phyloP scores from a whole-genome alignment of 2,329 filamentous ascomycete genomes.

The Scedosporium apiospermum region DNA sequence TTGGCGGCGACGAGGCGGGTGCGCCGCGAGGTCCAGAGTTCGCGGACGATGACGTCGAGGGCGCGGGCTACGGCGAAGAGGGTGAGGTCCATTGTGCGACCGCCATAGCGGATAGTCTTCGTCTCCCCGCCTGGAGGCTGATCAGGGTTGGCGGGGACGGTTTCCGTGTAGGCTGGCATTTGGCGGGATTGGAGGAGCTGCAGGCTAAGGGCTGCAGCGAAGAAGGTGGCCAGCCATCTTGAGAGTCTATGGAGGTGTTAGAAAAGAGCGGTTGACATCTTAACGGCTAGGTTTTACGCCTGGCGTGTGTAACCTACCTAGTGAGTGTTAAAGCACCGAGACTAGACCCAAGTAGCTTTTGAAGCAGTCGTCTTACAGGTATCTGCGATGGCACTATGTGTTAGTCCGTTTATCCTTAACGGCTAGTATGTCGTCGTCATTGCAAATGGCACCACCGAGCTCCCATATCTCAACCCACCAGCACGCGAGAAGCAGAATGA shows the following conservation, averaged over 20 bases:
- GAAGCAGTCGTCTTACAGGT: constrained; percentile 5
- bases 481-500: background rate
- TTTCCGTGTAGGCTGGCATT: constrained; percentile 32
- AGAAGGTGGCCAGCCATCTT: constrained; percentile 45
- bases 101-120: constrained; percentile 33
- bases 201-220: constrained; percentile 48
- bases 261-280: background rate
- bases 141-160: constrained; percentile 20
- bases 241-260: constrained; percentile 31
- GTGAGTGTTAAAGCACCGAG: constrained; percentile 4
- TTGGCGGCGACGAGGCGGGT: constrained; percentile 22
- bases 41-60: constrained; percentile 58
- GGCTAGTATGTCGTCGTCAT: background rate
- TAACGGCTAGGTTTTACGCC: background rate
- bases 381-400: background rate
- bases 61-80: constrained; percentile 69
- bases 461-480: background rate
- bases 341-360: constrained; percentile 4
- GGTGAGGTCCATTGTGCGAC: constrained; percentile 72
- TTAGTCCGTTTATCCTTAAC: background rate
- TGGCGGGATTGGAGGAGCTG: constrained; percentile 48
- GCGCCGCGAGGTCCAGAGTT: constrained; percentile 49
- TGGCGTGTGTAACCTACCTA: constrained; percentile 1
- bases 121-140: constrained; percentile 16
- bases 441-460: background rate